phyloP scores from a whole-genome alignment of 495 filamentous ascomycete species.

The Penicillium canariense region DNA sequence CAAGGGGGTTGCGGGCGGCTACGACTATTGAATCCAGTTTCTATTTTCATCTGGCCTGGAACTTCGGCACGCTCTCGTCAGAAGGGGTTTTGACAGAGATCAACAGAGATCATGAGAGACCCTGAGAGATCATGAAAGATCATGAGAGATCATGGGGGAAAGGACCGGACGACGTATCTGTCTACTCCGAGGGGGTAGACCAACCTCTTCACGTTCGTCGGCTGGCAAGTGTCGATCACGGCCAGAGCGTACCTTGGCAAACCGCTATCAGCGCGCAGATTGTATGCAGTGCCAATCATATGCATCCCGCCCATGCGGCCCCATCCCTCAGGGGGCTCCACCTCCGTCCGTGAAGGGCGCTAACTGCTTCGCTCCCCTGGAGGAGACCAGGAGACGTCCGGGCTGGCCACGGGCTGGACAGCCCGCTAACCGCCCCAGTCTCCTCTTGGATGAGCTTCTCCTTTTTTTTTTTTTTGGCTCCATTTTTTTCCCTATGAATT shows the following conservation, averaged over 20 bases:
- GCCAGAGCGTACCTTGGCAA: slow-evolving; percentile 12
- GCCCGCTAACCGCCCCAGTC: slow-evolving; percentile 24
- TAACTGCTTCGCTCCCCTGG: slow-evolving; percentile 16
- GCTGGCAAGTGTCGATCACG: slow-evolving; percentile 20
- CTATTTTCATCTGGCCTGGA: slow-evolving; percentile 18
- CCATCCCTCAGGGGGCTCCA: neutral
- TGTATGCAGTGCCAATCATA: slow-evolving; percentile 23
- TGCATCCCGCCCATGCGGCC: neutral
- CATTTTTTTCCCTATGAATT: neutral
- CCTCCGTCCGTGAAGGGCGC: slow-evolving; percentile 13
- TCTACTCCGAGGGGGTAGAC: no score
- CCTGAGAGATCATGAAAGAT: no score
- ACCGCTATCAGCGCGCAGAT: slow-evolving; percentile 13
- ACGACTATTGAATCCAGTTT: slow-evolving; percentile 24
- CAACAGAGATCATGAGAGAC: no score
- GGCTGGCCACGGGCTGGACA: slow-evolving; percentile 21
- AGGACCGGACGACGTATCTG: no score
- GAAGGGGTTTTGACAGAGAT: no score
- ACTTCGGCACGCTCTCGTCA: no score
- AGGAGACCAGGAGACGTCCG: no score
- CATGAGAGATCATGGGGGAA: no score
- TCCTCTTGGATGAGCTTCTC: slow-evolving; percentile 2
- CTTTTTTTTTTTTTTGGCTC: slow-evolving; percentile 3
- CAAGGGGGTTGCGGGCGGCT: slow-evolving; percentile 21
- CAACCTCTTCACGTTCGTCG: slow-evolving; percentile 13